A percentile compares a stretch with the other conserved stretches of the same genome.
phyloP scores from a whole-genome alignment of 2,329 filamentous ascomycete species.

The Calonectria montana region DNA sequence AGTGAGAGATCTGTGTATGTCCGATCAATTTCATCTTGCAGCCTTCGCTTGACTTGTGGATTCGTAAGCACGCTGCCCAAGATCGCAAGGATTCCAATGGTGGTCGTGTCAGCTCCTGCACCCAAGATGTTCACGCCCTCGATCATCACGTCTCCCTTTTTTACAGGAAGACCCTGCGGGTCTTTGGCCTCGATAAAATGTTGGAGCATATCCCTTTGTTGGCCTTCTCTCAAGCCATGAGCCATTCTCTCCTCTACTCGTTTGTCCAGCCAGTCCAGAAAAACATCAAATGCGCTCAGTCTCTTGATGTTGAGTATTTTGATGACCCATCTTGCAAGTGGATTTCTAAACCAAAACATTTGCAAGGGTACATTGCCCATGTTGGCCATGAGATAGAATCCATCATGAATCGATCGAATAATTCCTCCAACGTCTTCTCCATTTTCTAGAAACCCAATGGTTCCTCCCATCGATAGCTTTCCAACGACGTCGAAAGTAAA shows the following conservation, averaged over 20 bases:
- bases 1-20: conserved; percentile 1
- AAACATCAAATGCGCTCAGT: conserved; percentile 21
- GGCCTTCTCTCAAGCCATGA: background rate
- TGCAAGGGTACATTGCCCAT: conserved; percentile 21
- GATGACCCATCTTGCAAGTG: background rate
- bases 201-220: conserved; percentile 20
- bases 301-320: background rate
- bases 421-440: conserved; percentile 17
- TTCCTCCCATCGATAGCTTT: conserved; percentile 20
- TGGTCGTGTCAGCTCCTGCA: conserved; percentile 25
- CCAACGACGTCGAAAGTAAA: conserved; percentile 23
- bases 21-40: conserved; percentile 10
- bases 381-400: conserved; percentile 26
- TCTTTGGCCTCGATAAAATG: conserved; percentile 26
- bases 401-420: conserved; percentile 25
- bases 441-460: conserved; percentile 22
- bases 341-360: conserved; percentile 26
- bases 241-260: conserved; percentile 21
- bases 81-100: conserved; percentile 18
- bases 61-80: background rate
- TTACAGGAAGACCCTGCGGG: background rate
- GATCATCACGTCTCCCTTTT: conserved; percentile 24
- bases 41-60: background rate
- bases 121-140: conserved; percentile 25
- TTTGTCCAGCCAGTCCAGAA: conserved; percentile 13